A percentile compares a stretch with the other conserved stretches of the same genome.
Evolutionary conservation across 805 yeast genomes (phyloP).

Genomic region (Helenozyma rhizophorensis): DNA sequence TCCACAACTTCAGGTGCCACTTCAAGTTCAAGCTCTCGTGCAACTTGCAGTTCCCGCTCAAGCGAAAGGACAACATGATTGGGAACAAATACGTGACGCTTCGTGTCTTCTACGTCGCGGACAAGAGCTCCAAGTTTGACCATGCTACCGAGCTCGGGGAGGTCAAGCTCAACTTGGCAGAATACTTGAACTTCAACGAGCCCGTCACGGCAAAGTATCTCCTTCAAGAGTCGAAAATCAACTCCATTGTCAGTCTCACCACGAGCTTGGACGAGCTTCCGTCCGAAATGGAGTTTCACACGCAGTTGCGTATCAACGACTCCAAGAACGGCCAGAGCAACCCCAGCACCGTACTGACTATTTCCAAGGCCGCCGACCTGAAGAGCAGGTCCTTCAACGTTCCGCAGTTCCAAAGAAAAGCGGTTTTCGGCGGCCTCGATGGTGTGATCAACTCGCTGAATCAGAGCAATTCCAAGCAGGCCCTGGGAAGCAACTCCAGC

Average conservation of each 20-base stretch:
- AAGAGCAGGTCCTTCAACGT: constrained; percentile 20
- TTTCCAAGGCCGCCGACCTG: constrained; percentile 17
- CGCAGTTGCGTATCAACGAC: constrained; percentile 36
- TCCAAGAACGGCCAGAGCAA: constrained; percentile 6
- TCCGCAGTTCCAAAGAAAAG: constrained; percentile 39
- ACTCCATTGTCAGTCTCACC: constrained; percentile 67
- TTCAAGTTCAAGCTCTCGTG: constrained; percentile 32
- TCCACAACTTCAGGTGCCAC: constrained; percentile 38
- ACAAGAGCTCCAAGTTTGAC: constrained; percentile 18
- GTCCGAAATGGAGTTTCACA: constrained; percentile 36
- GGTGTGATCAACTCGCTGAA: constrained; percentile 27
- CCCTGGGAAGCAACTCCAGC: not conserved
- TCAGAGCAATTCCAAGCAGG: not conserved
- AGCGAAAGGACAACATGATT: constrained; percentile 33
- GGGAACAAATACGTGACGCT: constrained; percentile 41
- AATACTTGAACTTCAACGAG: constrained; percentile 55
- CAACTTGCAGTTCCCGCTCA: constrained; percentile 38
- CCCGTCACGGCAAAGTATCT: constrained; percentile 59
- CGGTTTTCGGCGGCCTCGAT: constrained; percentile 49
- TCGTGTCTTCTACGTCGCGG: constrained; percentile 31
- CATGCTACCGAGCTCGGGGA: constrained; percentile 53
- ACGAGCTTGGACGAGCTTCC: constrained; percentile 47
- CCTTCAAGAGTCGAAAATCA: constrained; percentile 73
- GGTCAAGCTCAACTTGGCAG: constrained; percentile 64
- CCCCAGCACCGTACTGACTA: constrained; percentile 3